Conservation (phyloP, 2,329 filamentous ascomycete genomes). For the Podosphaera aphanis region DNA sequence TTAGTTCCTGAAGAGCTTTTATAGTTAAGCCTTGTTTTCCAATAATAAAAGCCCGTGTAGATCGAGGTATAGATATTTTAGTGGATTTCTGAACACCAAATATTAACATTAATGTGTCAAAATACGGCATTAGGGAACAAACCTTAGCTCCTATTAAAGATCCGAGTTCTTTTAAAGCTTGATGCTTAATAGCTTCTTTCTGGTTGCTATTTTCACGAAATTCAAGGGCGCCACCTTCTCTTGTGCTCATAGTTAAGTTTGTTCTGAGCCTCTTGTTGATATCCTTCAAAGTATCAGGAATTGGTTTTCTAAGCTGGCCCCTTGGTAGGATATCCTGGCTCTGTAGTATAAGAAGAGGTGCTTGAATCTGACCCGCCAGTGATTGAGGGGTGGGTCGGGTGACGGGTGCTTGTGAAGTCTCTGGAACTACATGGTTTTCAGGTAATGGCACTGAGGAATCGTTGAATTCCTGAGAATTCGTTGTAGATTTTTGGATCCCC, state of each 20-base stretch:
- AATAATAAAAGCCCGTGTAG: slow-evolving; percentile 73
- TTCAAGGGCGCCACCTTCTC: slow-evolving; percentile 47
- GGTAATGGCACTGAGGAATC: slow-evolving; percentile 37
- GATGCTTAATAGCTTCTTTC: slow-evolving; percentile 46
- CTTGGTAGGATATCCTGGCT: slow-evolving; percentile 49
- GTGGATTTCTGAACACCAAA: slow-evolving; percentile 42
- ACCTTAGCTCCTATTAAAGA: slow-evolving; percentile 73
- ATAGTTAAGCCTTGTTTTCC: slow-evolving; percentile 78
- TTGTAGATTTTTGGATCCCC: slow-evolving; percentile 41
- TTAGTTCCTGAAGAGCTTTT: slow-evolving; percentile 70
- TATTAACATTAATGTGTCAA: slow-evolving; percentile 4
- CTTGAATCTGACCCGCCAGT: slow-evolving; percentile 57
- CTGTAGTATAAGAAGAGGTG: slow-evolving; percentile 51
- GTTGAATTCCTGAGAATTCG: slow-evolving; percentile 18
- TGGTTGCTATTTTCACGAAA: slow-evolving; percentile 72
- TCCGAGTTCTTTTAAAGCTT: slow-evolving; percentile 74
- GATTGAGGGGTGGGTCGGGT: slow-evolving; percentile 21
- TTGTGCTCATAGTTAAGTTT: slow-evolving; percentile 52
- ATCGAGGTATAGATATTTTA: slow-evolving; percentile 60
- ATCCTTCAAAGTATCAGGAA: slow-evolving; percentile 68
- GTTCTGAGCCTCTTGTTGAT: slow-evolving; percentile 84
- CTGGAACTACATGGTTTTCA: slow-evolving; percentile 19
- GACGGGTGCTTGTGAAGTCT: slow-evolving; percentile 5
- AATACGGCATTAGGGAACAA: slow-evolving; percentile 14
- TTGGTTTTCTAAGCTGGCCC: slow-evolving; percentile 58